Base-by-base conservation (phyloP, 495 filamentous ascomycete species). In the Daldinia loculata region DNA sequence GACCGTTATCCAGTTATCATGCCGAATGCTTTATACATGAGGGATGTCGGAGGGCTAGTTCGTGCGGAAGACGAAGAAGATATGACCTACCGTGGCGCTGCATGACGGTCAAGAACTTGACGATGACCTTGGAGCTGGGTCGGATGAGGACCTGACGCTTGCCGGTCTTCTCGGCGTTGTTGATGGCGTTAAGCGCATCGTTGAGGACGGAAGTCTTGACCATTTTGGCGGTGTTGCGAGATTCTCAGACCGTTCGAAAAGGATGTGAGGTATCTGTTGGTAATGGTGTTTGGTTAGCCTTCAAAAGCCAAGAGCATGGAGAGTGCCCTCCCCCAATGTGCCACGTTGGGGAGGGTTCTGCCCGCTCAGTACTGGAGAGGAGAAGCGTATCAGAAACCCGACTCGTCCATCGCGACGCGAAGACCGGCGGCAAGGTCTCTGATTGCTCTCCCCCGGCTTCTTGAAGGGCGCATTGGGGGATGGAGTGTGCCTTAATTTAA, bases 1-100 rank as follows among this genome's bases (percentile, higher is more conserved):
- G 89, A 94, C 88, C 88, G 86, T 90, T 88, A 91, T 92, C 94
- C 96, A 98, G 95, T 98, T 98, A 98, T 98, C 93, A 97, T 88
- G 90, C 94, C 95, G 95, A 94, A 80, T 51, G 32, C 5, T 19
- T 43, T 19, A 6, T 34, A 45, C 0, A 1, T 41, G 24, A 12
- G 30, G 41, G 26, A 30, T 53, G 5, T 12, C 14, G 30, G 17
- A 36, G 4, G 15, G 27, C 8, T 36, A 7, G 1, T 36, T 56
- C 2, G 11, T 29, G 53, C 4, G 15, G n/a, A 14, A 22, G 6
- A 11, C 7, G 26, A 22, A n/a, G 4, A 51, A 43, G 30, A 61
- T 17, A 57, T 36, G 29, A 92, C 93, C 66, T 95, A 98, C 95
- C 96, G 84, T 99, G 96, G 84, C 90, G 91, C 86, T 98, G 95